Evolutionary conservation across 2,329 filamentous ascomycete species (phyloP), one percentile per base, ranked within the genome.

Genomic region (Chrysoporthe cubensis): DNA sequence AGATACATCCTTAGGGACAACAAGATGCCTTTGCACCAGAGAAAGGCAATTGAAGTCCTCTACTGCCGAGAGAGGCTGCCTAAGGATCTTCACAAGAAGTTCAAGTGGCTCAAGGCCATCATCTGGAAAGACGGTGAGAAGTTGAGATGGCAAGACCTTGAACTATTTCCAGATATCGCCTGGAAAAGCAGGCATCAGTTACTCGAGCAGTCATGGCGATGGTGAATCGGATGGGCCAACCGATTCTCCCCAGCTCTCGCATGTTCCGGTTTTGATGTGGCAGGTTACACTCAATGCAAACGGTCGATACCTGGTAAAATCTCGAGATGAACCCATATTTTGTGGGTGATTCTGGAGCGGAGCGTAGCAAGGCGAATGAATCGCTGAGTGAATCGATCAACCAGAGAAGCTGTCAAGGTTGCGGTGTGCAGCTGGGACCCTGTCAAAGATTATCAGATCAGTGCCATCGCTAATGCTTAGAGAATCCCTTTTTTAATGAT

Each of bases 1-100:
- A 71, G 78, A 8, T 79, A 73, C 50, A 62, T 79, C 18, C 46
- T 78, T 4, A 76, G 72, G 67, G 77, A 79, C 65, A 72, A 73
- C 62, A 66, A 75, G 32, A 70, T 79, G 59, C 68, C 74, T 1
- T 50, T 72, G 42, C 46, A 69, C 18, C 78, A 80, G 69, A 70
- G 76, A 16, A 73, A 77, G 50, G 76, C 76, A 44, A 72, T 80
- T 40, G 67, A 70, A 42, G 70, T 74, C 44, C 72, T 80, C 7
- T 74, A 76, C 64, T 71, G 75, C 3, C 64, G 72, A 43, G 70
- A 71, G 21, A 72, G 73, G 50, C 70, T 76, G 67, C 74, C 74
- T 2, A 71, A 72, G 42, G 64, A 71, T 11, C 59, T 77, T 46
- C 73, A 75, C 62, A 74, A 73, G 48, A 73, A 72, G 46, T 72